Percentiles rank a stretch among this genome's conserved stretches.
These are phyloP conservation scores for Aureobasidium sp. DNA, from an alignment of 2,329 filamentous ascomycete species.

Conservation along the genomic window DNA sequence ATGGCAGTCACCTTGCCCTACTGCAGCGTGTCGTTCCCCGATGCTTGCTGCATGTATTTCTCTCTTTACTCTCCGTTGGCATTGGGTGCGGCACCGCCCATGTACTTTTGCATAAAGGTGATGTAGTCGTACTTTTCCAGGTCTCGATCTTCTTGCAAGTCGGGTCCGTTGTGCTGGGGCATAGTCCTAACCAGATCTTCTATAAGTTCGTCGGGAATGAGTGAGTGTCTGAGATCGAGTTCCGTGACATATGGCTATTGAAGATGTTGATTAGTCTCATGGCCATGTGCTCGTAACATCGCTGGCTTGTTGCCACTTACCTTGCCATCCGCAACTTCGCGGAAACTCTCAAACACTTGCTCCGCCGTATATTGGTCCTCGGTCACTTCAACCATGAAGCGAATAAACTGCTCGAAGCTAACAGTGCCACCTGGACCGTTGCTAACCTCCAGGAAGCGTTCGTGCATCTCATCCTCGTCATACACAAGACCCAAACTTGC, in stretches of 20 bases:
- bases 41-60: neutral
- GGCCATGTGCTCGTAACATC: neutral
- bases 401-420: slow-evolving; percentile 97
- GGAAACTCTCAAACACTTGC: slow-evolving; percentile 96
- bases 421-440: slow-evolving; percentile 65
- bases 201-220: slow-evolving; percentile 95
- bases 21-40: neutral
- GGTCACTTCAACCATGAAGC: slow-evolving; percentile 98
- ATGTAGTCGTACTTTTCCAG: slow-evolving; percentile 93
- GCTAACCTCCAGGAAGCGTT: slow-evolving; percentile 85
- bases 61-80: neutral
- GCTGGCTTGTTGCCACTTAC: slow-evolving; percentile 32
- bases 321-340: slow-evolving; percentile 95
- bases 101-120: slow-evolving; percentile 80
- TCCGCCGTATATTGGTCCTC: slow-evolving; percentile 98
- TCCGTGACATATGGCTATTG: slow-evolving; percentile 82
- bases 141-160: slow-evolving; percentile 76
- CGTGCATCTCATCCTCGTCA: slow-evolving; percentile 96
- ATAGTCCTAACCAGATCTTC: slow-evolving; percentile 85
- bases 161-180: slow-evolving; percentile 74
- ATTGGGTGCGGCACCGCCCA: slow-evolving; percentile 22
- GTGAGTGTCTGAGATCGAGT: slow-evolving; percentile 86
- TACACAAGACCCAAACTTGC: slow-evolving; percentile 95
- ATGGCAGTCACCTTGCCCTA: neutral
- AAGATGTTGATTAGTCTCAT: too few species aligned